These are phyloP conservation scores for Phytopythium kandeliae DNA, from an alignment of 352 stramenopile species.

Conservation along the genomic window DNA sequence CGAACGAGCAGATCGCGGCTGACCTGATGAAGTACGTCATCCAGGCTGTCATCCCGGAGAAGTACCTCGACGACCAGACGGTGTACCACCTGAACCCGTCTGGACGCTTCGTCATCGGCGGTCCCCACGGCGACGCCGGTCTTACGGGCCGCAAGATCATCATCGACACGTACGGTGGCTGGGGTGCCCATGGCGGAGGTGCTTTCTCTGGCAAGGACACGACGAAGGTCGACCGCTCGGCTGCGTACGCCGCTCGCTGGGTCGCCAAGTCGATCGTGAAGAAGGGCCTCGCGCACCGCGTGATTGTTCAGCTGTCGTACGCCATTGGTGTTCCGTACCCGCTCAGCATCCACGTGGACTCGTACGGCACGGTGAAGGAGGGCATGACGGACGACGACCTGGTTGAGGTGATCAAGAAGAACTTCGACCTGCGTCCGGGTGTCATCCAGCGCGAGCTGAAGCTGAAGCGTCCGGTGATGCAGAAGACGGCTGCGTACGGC, in stretches of 20 bases:
- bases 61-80: conserved; percentile 99
- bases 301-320: conserved; percentile 98
- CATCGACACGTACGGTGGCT: conserved; percentile 99
- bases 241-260: conserved; percentile 97
- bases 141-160: conserved; percentile 99
- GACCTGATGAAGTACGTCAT: conserved; percentile 99
- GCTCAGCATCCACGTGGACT: conserved; percentile 97
- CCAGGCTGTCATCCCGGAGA: conserved; percentile 96
- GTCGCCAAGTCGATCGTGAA: conserved; percentile 98
- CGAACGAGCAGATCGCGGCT: conserved; percentile 97
- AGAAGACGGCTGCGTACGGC: conserved; percentile 98
- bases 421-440: conserved; percentile 98
- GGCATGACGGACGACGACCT: conserved; percentile 95
- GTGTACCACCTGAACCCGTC: conserved; percentile 99
- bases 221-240: conserved; percentile 98
- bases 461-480: conserved; percentile 96
- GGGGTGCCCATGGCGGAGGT: conserved; percentile 97
- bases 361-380: conserved; percentile 97
- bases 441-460: conserved; percentile 98
- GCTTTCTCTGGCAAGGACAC: conserved; percentile 99
- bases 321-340: conserved; percentile 98
- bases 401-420: conserved; percentile 98
- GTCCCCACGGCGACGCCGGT: conserved; percentile 97
- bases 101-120: conserved; percentile 98
- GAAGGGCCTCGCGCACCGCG: conserved; percentile 91